Conservation (phyloP, 139 green algal genomes). For the Chlorella sp. region DNA sequence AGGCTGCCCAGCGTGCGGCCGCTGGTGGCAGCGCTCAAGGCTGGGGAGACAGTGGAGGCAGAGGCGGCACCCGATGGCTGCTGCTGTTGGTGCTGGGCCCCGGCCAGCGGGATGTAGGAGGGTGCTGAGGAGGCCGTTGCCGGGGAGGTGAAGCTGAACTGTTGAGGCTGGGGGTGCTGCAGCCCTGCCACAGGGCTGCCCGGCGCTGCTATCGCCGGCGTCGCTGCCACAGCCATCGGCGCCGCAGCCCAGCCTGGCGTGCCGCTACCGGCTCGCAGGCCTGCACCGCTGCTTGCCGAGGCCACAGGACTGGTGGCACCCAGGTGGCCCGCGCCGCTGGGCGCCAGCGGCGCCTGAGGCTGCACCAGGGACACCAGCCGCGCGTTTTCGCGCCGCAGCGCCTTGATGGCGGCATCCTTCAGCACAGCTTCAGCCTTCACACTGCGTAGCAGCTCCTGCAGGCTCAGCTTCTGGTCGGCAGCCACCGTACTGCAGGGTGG, state of each 20-base stretch:
- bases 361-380: constrained; percentile 17
- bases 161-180: neutral
- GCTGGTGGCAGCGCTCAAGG: neutral
- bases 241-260: neutral
- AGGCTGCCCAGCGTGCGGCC: neutral
- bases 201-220: neutral
- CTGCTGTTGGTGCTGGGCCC: neutral
- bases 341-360: neutral
- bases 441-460: constrained; percentile 16
- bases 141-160: neutral
- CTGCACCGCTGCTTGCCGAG: no score
- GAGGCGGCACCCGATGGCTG: neutral
- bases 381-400: constrained; percentile 6
- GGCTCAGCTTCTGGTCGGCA: neutral
- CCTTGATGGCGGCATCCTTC: constrained; percentile 28
- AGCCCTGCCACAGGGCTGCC: neutral
- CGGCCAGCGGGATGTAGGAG: neutral
- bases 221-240: neutral
- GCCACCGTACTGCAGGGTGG: constrained; percentile 1
- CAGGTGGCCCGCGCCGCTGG: no score
- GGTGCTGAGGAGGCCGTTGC: neutral
- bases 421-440: constrained; percentile 18
- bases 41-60: neutral
- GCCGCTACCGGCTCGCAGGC: no score
- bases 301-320: neutral